phyloP scores from a whole-genome alignment of 768 basidiomycete genomes.

The Strobilomyces confusus region DNA sequence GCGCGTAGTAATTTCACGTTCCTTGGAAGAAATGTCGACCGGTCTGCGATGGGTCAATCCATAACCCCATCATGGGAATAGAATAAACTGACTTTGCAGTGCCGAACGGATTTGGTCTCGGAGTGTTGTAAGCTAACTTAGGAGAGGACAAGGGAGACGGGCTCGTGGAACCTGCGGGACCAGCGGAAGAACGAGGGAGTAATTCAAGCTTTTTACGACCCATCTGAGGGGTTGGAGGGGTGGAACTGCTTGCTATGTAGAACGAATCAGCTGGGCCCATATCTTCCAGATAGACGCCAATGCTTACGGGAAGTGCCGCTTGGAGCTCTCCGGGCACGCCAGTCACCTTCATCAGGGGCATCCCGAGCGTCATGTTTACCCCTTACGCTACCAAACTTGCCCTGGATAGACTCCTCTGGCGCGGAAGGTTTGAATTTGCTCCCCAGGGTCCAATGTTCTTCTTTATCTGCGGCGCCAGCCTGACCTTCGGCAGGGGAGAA shows the following conservation, averaged over 20 bases:
- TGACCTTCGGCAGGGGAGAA: conserved; percentile 45
- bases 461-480: conserved; percentile 61
- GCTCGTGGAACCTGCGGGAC: conserved; percentile 57
- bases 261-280: conserved; percentile 8
- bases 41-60: conserved; percentile 48
- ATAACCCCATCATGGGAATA: neutral
- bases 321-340: conserved; percentile 54
- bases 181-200: conserved; percentile 68
- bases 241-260: conserved; percentile 58
- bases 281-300: conserved; percentile 21
- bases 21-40: conserved; percentile 75
- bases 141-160: conserved; percentile 80
- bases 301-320: conserved; percentile 62
- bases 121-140: conserved; percentile 52
- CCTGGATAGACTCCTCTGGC: conserved; percentile 36
- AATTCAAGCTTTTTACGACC: conserved; percentile 80
- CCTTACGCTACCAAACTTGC: conserved; percentile 44
- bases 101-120: conserved; percentile 80
- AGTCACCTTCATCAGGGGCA: conserved; percentile 60
- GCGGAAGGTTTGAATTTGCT: conserved; percentile 63
- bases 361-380: conserved; percentile 53
- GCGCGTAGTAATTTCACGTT: conserved; percentile 70
- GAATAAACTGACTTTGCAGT: conserved; percentile 59
- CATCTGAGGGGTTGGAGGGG: conserved; percentile 79
- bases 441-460: conserved; percentile 76